Conservation (phyloP, 257 asterid genomes). For the Echium plantagineum region DNA sequence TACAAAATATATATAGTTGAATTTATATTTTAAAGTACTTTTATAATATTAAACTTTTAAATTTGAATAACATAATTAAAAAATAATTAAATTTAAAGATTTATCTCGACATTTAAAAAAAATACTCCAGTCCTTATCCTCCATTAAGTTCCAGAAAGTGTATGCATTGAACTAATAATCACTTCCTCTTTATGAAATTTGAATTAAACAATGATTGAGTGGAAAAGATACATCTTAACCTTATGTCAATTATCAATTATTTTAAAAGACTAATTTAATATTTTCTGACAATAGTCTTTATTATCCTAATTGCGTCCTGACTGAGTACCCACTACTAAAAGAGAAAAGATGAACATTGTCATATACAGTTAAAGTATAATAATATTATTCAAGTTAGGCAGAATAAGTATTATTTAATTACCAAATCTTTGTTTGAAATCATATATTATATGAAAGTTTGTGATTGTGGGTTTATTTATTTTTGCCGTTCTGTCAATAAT, state of each 20-base stretch:
- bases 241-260: constrained; percentile 14
- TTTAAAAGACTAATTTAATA: constrained; percentile 11
- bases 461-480: constrained; percentile 8
- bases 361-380: constrained; percentile 12
- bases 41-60: too few species aligned
- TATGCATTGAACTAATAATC: neutral
- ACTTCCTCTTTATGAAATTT: constrained; percentile 5
- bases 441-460: neutral
- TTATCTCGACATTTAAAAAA: too few species aligned
- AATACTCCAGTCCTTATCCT: too few species aligned
- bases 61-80: too few species aligned
- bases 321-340: constrained; percentile 14
- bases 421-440: constrained; percentile 2
- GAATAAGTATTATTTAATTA: neutral
- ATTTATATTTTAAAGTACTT: too few species aligned
- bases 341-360: constrained; percentile 22
- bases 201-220: constrained; percentile 53
- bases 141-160: too few species aligned
- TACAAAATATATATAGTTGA: too few species aligned
- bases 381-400: neutral
- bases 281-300: constrained; percentile 19
- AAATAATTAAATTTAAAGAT: too few species aligned
- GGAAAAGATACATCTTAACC: constrained; percentile 65
- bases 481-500: neutral
- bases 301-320: constrained; percentile 24